phyloP scores from a whole-genome alignment of 2,329 filamentous ascomycete genomes.

The Fusarium paranaense region DNA sequence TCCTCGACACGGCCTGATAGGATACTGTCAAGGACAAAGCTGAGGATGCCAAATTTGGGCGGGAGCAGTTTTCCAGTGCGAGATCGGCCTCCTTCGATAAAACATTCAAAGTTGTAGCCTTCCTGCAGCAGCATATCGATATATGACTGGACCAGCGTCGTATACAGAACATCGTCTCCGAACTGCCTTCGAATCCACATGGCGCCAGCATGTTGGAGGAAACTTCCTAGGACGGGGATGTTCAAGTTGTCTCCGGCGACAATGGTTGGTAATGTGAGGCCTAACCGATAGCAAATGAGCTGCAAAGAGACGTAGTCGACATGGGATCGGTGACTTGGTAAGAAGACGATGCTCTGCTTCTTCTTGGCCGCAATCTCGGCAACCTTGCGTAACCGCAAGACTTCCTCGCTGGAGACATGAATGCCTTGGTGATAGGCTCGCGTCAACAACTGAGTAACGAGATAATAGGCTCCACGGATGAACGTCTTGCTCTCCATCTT shows the following conservation, averaged over 20 bases:
- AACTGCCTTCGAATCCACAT: constrained; percentile 97
- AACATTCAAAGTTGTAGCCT: constrained; percentile 96
- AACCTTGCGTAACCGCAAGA: constrained; percentile 82
- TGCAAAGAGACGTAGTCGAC: constrained; percentile 97
- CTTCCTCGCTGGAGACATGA: constrained; percentile 95
- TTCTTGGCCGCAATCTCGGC: constrained; percentile 85
- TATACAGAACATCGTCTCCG: constrained; percentile 90
- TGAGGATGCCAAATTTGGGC: constrained; percentile 95
- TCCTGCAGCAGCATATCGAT: constrained; percentile 92
- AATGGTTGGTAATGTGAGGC: constrained; percentile 88
- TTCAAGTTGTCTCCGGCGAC: constrained; percentile 97
- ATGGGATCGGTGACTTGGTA: constrained; percentile 94
- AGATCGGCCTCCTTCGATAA: constrained; percentile 94
- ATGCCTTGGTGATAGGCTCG: constrained; percentile 97
- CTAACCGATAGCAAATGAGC: constrained; percentile 93
- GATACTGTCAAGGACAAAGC: constrained; percentile 90
- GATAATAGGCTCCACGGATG: constrained; percentile 91
- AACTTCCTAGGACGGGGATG: constrained; percentile 88
- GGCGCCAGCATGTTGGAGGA: constrained; percentile 94
- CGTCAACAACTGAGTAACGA: constrained; percentile 87
- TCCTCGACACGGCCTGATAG: constrained; percentile 90
- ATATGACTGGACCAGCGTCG: constrained; percentile 93
- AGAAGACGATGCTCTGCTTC: constrained; percentile 94
- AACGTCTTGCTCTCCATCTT: constrained; percentile 97
- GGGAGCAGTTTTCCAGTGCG: constrained; percentile 92